Base-by-base conservation (phyloP, 2,329 filamentous ascomycete species). In the Exophiala mesophila region DNA sequence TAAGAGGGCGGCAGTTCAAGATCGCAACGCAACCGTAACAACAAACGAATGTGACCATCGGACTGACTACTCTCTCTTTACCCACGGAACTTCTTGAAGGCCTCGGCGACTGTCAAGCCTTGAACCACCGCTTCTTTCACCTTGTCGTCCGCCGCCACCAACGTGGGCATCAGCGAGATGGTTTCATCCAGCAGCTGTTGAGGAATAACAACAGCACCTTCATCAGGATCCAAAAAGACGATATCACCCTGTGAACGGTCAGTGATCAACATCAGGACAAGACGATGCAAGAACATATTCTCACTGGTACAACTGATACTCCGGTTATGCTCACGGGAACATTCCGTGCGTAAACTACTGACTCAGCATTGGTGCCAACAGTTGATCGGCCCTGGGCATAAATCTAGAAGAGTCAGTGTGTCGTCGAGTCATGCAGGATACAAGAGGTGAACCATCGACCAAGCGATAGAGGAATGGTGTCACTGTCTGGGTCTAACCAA, bases 121-220 rank as follows among this genome's bases (percentile, higher is more conserved):
- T 67, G 64, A 35, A 70, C 60, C n/a, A 88, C 80, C 52, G 83
- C 82, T 34, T 72, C 69, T 59, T 76, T 80, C n/a, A 80, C 78
- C 57, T 70, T 71, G 36, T 76, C 72, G 59, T 83, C 80, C 28
- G 77, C 76, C 44, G 47, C 58, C 3, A 66, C 63, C 39, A 72
- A 57, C 45, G 61, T 64, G 4, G 80, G 79, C 52, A 83, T 67
- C 51, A 86, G 56, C 36, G 76, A 74, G 9, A 85, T 56, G 15
- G 86, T 76, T 35, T 74, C 71, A 8, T 72, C 68, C 7, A 87
- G 59, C 55, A 78, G 75, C 23, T 71, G 72, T 35, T 67, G 65
- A 1, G 84, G 84, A 44, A 88, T 82, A 19, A 77, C 71, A 9
- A 85, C 82, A 1, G 83, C 76, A 1, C 82, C 84, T 50, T 86